A percentile compares a stretch with the other conserved stretches of the same genome.
These are phyloP conservation scores for Crepidotus variabilis DNA, from an alignment of 768 basidiomycete genomes.

Conservation along the genomic window DNA sequence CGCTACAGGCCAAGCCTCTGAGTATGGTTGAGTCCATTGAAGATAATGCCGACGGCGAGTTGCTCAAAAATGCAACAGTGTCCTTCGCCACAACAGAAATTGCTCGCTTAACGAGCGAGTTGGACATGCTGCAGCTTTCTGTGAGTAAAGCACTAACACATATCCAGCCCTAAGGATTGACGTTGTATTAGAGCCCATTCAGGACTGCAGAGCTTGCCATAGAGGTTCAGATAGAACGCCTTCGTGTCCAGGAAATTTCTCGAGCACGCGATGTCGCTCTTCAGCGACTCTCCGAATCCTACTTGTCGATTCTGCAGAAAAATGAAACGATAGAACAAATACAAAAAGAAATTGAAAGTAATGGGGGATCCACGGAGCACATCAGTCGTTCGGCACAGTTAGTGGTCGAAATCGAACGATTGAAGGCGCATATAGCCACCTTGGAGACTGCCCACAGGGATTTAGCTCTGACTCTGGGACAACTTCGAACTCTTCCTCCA, in stretches of 20 bases:
- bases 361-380: not conserved
- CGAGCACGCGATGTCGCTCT: conserved; percentile 62
- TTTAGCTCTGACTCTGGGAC: conserved; percentile 31
- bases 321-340: conserved; percentile 44
- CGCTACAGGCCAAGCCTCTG: not conserved
- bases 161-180: not conserved
- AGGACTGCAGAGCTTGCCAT: conserved; percentile 50
- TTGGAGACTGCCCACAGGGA: conserved; percentile 36
- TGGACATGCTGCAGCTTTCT: conserved; percentile 19
- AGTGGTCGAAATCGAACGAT: conserved; percentile 19
- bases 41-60: not conserved
- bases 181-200: conserved; percentile 36
- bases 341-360: conserved; percentile 34
- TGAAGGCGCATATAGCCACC: conserved; percentile 33
- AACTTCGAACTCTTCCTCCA: conserved; percentile 18
- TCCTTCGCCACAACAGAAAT: conserved; percentile 4
- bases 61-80: not conserved
- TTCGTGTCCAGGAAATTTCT: conserved; percentile 53
- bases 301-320: conserved; percentile 59
- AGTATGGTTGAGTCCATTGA: not conserved
- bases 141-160: conserved; percentile 7
- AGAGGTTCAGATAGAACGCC: conserved; percentile 49
- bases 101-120: conserved; percentile 15
- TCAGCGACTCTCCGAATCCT: conserved; percentile 55
- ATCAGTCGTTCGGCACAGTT: not conserved